Conservation (phyloP, 257 asterid species). For the Echium plantagineum region DNA sequence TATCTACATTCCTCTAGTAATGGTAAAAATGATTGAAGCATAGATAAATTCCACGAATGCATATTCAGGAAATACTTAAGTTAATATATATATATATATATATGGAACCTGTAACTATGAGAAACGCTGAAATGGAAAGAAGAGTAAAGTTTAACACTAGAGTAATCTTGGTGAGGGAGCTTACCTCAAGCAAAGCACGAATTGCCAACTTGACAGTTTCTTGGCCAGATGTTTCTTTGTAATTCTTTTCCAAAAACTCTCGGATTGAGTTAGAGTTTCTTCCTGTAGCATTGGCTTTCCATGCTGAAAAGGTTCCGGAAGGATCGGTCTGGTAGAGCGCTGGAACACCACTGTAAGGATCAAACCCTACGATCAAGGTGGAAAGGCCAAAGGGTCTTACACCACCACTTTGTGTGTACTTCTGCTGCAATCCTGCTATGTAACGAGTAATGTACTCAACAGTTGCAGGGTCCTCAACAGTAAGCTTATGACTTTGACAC, state of each 20-base stretch:
- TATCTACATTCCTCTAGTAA: no score
- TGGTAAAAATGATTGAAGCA: no score
- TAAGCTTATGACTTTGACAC: slow-evolving; percentile 79
- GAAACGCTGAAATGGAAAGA: no score
- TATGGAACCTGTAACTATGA: no score
- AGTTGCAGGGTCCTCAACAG: slow-evolving; percentile 90
- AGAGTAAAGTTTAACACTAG: neutral
- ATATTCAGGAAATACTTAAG: no score
- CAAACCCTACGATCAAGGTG: slow-evolving; percentile 93
- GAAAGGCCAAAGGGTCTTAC: slow-evolving; percentile 98
- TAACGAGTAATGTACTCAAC: slow-evolving; percentile 97
- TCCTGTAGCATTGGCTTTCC: slow-evolving; percentile 99
- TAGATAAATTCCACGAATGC: no score
- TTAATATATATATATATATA: no score
- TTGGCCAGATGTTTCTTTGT: slow-evolving; percentile 90
- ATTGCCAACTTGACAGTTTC: slow-evolving; percentile 90
- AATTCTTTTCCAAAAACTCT: slow-evolving; percentile 94
- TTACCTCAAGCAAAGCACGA: slow-evolving; percentile 97
- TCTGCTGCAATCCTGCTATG: slow-evolving; percentile 97
- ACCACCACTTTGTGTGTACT: slow-evolving; percentile 99
- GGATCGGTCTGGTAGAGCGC: slow-evolving; percentile 98
- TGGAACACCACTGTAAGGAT: slow-evolving; percentile 83
- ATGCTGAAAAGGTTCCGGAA: slow-evolving; percentile 94
- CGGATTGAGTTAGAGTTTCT: slow-evolving; percentile 87
- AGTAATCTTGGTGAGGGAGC: slow-evolving; percentile 1